A percentile compares a stretch with the other conserved stretches of the same genome.
These are phyloP conservation scores for Limnanthes douglasii DNA, from an alignment of 345 rosid species.

Conservation along the genomic window DNA sequence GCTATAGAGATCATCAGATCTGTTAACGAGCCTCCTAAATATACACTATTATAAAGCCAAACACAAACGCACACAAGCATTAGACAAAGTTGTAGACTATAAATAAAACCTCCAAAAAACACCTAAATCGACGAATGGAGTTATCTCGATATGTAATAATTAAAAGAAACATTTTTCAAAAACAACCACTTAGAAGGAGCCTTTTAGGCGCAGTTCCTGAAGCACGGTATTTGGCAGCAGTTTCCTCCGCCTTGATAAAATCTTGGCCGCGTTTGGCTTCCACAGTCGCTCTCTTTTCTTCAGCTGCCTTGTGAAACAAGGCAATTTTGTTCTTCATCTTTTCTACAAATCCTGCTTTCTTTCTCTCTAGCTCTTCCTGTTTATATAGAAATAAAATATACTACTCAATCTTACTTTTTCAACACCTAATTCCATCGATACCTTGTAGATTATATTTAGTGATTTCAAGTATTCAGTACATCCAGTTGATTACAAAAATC, in stretches of 20 bases:
- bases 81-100: no score
- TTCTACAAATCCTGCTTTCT: conserved; percentile 15
- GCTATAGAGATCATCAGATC: no score
- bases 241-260: conserved; percentile 13
- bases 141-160: conserved; percentile 7
- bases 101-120: conserved; percentile 11
- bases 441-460: no score
- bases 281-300: conserved; percentile 20
- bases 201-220: conserved; percentile 15
- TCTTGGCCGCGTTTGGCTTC: conserved; percentile 18
- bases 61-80: no score
- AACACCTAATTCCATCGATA: no score
- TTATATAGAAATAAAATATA: background rate
- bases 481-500: no score
- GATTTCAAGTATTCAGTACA: no score
- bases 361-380: conserved; percentile 16
- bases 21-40: no score
- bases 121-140: conserved; percentile 12
- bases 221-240: conserved; percentile 18
- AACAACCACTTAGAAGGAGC: conserved; percentile 33
- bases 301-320: conserved; percentile 15
- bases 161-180: conserved; percentile 12
- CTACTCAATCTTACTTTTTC: no score
- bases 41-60: no score
- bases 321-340: conserved; percentile 19